phyloP scores from a whole-genome alignment of 257 asterid genomes.

The Fraxinus excelsior region DNA sequence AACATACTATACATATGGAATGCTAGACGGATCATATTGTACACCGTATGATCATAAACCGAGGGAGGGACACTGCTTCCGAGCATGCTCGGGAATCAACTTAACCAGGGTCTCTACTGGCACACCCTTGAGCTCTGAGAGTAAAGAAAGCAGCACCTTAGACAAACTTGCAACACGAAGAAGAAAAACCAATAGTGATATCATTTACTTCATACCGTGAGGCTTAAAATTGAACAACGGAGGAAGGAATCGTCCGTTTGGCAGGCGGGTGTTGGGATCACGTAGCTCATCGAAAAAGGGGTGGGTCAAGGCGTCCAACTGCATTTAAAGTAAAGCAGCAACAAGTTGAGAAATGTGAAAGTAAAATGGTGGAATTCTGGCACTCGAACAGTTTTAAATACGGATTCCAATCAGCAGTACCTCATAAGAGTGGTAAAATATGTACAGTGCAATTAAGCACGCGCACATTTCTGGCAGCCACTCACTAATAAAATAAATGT shows the following conservation, averaged over 20 bases:
- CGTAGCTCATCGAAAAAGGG: conserved; percentile 73
- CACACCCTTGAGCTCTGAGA: conserved; percentile 81
- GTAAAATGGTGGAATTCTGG: background rate
- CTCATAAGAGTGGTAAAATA: too few species aligned
- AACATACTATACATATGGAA: conserved; percentile 17
- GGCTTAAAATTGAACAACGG: conserved; percentile 80
- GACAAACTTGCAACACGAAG: background rate
- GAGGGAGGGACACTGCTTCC: conserved; percentile 71
- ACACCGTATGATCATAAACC: conserved; percentile 45
- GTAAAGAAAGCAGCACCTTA: background rate
- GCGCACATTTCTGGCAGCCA: background rate
- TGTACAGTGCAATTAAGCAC: background rate
- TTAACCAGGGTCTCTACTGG: conserved; percentile 59
- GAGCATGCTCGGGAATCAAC: conserved; percentile 83
- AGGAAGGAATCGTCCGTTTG: conserved; percentile 77
- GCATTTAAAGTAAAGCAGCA: conserved; percentile 17
- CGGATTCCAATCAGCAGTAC: background rate
- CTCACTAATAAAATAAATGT: background rate
- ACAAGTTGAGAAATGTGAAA: background rate
- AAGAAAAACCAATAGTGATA: background rate
- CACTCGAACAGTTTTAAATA: background rate
- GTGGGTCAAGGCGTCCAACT: conserved; percentile 71
- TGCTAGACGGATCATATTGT: conserved; percentile 21
- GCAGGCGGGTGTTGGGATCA: conserved; percentile 59
- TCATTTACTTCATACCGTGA: conserved; percentile 43